A percentile compares a stretch with the other conserved stretches of the same genome.
Conservation (phyloP, 257 asterid genomes). For the Plantago ovata region DNA sequence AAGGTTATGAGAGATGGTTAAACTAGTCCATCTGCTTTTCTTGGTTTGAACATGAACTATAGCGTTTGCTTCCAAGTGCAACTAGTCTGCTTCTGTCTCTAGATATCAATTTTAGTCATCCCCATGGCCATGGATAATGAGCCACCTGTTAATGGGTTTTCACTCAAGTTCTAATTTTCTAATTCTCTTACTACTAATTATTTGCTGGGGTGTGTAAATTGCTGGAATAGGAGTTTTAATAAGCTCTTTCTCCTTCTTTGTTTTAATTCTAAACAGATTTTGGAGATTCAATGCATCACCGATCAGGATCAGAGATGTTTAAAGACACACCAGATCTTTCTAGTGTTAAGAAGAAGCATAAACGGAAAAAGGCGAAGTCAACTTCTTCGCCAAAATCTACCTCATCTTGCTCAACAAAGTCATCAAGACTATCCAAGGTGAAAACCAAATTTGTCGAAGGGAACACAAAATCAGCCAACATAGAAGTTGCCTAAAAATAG, state of each 20-base stretch:
- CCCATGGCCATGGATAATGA: no score
- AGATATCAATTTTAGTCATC: no score
- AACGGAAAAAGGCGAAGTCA: constrained; percentile 60
- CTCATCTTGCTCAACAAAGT: constrained; percentile 18
- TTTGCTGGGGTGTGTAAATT: background rate
- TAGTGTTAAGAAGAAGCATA: constrained; percentile 49
- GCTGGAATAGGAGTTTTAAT: background rate
- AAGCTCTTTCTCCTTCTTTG: background rate
- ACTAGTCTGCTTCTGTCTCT: no score
- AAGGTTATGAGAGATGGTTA: no score
- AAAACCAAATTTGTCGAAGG: constrained; percentile 58
- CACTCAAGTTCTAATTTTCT: no score
- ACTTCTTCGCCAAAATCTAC: constrained; percentile 47
- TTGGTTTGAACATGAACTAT: no score
- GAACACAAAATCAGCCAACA: constrained; percentile 38
- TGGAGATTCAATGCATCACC: constrained; percentile 17
- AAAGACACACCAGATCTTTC: constrained; percentile 40
- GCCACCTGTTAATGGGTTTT: no score
- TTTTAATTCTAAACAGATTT: constrained; percentile 9
- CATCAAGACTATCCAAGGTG: constrained; percentile 43
- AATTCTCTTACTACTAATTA: no score
- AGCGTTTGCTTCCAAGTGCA: no score
- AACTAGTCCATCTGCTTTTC: no score
- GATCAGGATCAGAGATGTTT: constrained; percentile 19
- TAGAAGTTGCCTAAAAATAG: constrained; percentile 56